Evolutionary conservation across 2,329 filamentous ascomycete species (phyloP), one percentile per base, ranked within the genome.

Genomic region (Alternaria gaisen): DNA sequence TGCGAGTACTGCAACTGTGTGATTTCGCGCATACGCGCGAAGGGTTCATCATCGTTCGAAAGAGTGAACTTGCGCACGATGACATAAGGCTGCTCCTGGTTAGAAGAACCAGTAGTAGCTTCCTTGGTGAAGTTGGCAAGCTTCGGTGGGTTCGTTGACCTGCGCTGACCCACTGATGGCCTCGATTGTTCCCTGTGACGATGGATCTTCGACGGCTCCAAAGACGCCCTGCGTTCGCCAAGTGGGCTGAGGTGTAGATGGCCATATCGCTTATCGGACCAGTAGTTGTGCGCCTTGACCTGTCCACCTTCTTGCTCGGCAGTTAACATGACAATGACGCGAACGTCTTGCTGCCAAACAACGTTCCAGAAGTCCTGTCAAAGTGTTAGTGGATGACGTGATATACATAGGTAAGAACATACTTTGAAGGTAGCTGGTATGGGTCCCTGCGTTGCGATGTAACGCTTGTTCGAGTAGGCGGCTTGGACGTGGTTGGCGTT

Each of bases 261-360:
- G 0, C 94, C 94, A 74, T 94, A 97, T 42, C 91, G 88, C 63
- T 87, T 88, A 14, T 86, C 86, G 43, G 89, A 88, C 95, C 95
- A 99, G 79, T 97, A 99, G 9, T 92, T 88, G 77, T 99, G 94
- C 64, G 94, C 97, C 78, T 98, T 99, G 44, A 97, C 84, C 75
- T 97, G 94, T 0, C 94, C 94, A 24, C 93, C 93, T 81, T 99
- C 95, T 26, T 91, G 87, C 78, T 98, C 94, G 2, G 95, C 94
- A 6, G 95, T 99, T 67, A 99, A 85, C 90, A 97, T 98, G 66
- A 98, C 94, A 63, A 99, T 90, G 26, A 98, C 92, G 53, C 94
- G 90, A 4, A 97, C 90, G 74, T 98, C 94, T 78, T 98, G 92
- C 75, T 98, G 94, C 95, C 95, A 99, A 30, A 98, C 86, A 11